Conservation (phyloP, 2,329 filamentous ascomycete species). For the Diaporthe longicolla region DNA sequence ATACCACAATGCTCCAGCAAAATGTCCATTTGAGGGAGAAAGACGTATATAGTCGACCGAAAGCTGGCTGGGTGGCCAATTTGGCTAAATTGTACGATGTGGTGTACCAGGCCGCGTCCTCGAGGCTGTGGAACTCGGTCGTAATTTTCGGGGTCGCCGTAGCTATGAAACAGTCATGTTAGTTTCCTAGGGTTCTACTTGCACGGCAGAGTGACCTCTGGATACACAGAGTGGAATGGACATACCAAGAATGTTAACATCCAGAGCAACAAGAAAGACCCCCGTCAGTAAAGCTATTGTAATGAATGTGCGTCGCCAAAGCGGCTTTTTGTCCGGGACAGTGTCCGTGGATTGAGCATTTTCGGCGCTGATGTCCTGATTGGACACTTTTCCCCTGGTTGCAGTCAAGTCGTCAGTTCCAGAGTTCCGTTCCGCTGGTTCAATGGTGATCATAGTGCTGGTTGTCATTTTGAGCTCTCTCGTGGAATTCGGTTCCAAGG, state of each 20-base stretch:
- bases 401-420: not conserved
- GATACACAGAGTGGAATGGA: not conserved
- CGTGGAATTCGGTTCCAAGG: too few relatives aligned
- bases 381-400: not conserved
- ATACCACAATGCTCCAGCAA: conserved; percentile 11
- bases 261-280: conserved; percentile 12
- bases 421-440: too few relatives aligned
- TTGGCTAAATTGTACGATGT: conserved; percentile 32
- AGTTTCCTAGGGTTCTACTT: too few relatives aligned
- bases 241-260: conserved; percentile 22
- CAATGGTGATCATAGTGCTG: not conserved
- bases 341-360: not conserved
- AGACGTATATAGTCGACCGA: conserved; percentile 35
- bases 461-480: not conserved
- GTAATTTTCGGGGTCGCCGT: conserved; percentile 36
- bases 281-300: conserved; percentile 8
- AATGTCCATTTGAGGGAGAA: conserved; percentile 35
- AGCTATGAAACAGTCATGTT: not conserved
- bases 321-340: not conserved
- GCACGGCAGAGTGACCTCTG: too few relatives aligned
- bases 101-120: conserved; percentile 36
- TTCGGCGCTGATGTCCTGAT: not conserved
- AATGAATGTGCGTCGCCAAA: not conserved
- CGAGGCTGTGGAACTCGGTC: conserved; percentile 28
- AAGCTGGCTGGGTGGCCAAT: conserved; percentile 28